phyloP scores from a whole-genome alignment of 495 filamentous ascomycete species.

The Clavariopsis aquatica region DNA sequence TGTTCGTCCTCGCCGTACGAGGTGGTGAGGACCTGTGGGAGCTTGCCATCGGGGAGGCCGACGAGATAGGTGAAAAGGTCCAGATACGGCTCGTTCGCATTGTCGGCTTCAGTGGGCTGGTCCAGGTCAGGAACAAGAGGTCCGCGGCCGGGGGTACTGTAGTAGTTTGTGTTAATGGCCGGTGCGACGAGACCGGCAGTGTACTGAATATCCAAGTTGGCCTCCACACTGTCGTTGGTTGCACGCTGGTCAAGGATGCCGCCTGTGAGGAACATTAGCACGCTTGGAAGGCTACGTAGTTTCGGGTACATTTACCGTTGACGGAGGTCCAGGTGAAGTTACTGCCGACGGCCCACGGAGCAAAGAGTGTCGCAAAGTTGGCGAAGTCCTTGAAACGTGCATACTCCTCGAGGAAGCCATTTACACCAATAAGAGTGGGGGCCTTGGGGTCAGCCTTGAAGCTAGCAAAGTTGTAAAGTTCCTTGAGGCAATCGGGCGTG shows the following conservation, averaged over 20 bases:
- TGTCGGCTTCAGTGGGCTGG: conserved; percentile 53
- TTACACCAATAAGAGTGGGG: conserved; percentile 62
- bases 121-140: conserved; percentile 64
- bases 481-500: conserved; percentile 61
- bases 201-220: conserved; percentile 77
- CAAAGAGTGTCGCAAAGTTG: conserved; percentile 38
- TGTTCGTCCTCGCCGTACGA: conserved; percentile 84
- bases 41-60: conserved; percentile 56
- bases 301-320: conserved; percentile 50
- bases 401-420: conserved; percentile 56
- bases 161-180: conserved; percentile 62
- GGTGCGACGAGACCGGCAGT: conserved; percentile 60
- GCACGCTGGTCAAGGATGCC: conserved; percentile 38
- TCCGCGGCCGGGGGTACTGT: conserved; percentile 66
- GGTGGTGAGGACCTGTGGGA: conserved; percentile 75
- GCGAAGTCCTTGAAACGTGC: conserved; percentile 45
- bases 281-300: neutral
- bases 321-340: conserved; percentile 66
- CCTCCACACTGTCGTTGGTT: conserved; percentile 58
- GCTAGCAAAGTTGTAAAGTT: conserved; percentile 59
- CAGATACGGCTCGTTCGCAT: conserved; percentile 76
- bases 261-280: conserved; percentile 41
- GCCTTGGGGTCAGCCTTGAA: conserved; percentile 52
- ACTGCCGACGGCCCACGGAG: conserved; percentile 52
- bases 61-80: conserved; percentile 69